These are phyloP conservation scores for Lasiodiplodia sp. DNA, from an alignment of 2,329 filamentous ascomycete species.

Conservation along the genomic window DNA sequence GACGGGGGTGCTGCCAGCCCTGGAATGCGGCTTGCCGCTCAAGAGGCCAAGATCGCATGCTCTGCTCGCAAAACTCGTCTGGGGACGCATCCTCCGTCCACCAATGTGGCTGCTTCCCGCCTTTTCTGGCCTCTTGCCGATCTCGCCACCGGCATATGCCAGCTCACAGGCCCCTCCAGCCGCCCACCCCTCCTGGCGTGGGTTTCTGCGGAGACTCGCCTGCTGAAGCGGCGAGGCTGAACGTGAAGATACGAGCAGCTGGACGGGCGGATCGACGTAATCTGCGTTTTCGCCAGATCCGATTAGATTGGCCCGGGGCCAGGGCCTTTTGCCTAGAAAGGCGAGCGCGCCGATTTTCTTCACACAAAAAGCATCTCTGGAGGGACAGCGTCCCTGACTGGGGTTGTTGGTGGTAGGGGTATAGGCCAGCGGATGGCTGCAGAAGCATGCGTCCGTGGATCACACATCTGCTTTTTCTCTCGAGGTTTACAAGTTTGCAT, in stretches of 20 bases:
- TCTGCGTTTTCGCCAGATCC: slow-evolving; percentile 26
- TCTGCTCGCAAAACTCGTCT: neutral
- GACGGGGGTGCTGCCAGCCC: slow-evolving; percentile 15
- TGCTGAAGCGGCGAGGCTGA: slow-evolving; percentile 21
- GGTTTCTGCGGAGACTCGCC: neutral
- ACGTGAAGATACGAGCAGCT: slow-evolving; percentile 23
- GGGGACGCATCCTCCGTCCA: neutral
- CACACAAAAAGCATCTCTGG: slow-evolving; percentile 22
- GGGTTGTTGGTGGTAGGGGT: slow-evolving; percentile 23
- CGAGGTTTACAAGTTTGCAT: slow-evolving; percentile 28
- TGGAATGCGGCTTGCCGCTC: slow-evolving; percentile 16
- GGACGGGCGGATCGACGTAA: slow-evolving; percentile 20
- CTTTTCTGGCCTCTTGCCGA: slow-evolving; percentile 20
- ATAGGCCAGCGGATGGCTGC: slow-evolving; percentile 17
- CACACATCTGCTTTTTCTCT: slow-evolving; percentile 27
- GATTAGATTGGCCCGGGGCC: slow-evolving; percentile 20
- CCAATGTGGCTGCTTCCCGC: slow-evolving; percentile 27
- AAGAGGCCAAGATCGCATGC: slow-evolving; percentile 17
- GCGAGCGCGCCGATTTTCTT: slow-evolving; percentile 28
- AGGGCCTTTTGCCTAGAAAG: slow-evolving; percentile 12
- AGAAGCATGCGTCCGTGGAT: slow-evolving; percentile 23
- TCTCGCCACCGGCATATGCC: slow-evolving; percentile 26
- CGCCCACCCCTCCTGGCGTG: slow-evolving; percentile 16
- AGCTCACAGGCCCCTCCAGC: slow-evolving; percentile 23
- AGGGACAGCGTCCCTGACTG: slow-evolving; percentile 21